A percentile compares a stretch with the other conserved stretches of the same genome.
These are phyloP conservation scores for Panaeolus cyanescens DNA, from an alignment of 768 basidiomycete genomes.

Conservation along the genomic window DNA sequence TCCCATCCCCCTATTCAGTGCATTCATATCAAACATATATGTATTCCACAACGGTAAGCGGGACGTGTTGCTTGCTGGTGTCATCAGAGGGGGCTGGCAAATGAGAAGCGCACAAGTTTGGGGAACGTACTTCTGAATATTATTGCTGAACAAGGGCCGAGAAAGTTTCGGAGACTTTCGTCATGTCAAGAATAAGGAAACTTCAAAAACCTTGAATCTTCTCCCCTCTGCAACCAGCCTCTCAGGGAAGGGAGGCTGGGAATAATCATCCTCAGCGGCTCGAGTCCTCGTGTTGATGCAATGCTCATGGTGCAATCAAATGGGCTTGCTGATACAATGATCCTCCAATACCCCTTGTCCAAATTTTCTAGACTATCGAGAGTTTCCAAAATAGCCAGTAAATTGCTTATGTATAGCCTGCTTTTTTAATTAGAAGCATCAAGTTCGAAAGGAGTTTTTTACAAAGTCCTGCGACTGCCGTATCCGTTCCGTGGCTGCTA, in stretches of 20 bases:
- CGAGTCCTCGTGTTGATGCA: background rate
- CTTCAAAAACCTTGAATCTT: conserved; percentile 1
- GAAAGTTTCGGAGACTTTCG: background rate
- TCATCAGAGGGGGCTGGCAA: background rate
- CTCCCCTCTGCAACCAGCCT: background rate
- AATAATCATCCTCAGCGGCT: too few relatives aligned
- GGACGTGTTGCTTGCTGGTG: background rate
- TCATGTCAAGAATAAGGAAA: conserved; percentile 1
- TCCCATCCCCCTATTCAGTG: background rate
- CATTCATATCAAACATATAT: background rate
- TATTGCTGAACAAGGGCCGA: background rate
- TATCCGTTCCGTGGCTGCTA: background rate
- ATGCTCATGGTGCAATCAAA: background rate
- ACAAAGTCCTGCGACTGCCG: background rate
- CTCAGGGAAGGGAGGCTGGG: background rate
- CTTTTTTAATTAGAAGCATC: background rate
- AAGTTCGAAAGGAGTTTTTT: background rate
- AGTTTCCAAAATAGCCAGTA: background rate
- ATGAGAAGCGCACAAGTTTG: background rate
- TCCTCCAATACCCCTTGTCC: background rate
- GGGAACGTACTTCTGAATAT: background rate
- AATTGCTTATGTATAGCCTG: background rate
- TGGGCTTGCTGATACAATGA: background rate
- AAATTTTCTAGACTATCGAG: background rate
- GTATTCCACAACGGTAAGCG: background rate